A percentile compares a stretch with the other conserved stretches of the same genome.
Evolutionary conservation across 345 rosid genomes (phyloP).

Genomic region (Ricinus communis): DNA sequence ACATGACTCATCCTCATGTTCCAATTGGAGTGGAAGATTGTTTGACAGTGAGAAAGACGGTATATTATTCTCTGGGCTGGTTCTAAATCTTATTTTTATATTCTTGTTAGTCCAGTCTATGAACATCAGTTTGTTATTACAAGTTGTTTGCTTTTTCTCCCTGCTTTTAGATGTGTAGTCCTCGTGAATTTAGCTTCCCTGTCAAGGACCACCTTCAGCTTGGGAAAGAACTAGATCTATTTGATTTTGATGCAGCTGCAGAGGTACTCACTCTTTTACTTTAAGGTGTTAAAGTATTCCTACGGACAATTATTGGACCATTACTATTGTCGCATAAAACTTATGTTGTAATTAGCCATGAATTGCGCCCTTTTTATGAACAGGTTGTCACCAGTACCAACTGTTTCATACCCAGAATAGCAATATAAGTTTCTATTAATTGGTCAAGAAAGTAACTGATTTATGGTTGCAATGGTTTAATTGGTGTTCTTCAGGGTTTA

Average conservation of each 20-base stretch:
- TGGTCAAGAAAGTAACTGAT: no score
- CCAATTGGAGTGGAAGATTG: constrained; percentile 79
- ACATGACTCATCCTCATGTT: constrained; percentile 88
- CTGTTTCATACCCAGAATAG: not conserved
- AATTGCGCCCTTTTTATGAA: not conserved
- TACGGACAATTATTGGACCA: not conserved
- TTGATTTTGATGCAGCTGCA: constrained; percentile 81
- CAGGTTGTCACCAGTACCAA: not conserved
- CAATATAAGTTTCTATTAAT: not conserved
- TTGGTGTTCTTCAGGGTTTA: no score
- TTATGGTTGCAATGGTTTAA: not conserved
- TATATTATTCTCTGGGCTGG: constrained; percentile 22
- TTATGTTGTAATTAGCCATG: not conserved
- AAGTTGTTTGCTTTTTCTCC: not conserved
- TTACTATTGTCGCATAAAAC: not conserved
- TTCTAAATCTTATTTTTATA: no score
- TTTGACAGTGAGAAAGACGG: constrained; percentile 61
- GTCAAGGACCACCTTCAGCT: constrained; percentile 87
- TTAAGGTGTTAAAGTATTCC: constrained; percentile 14
- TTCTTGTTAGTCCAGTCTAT: not conserved
- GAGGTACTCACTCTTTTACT: constrained; percentile 48
- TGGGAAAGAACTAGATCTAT: constrained; percentile 83
- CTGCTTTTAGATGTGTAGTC: constrained; percentile 60
- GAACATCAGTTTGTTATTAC: not conserved
- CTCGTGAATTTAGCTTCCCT: constrained; percentile 61